Base-by-base conservation (phyloP, 2,329 filamentous ascomycete species). In the Fusarium verrucosum region DNA sequence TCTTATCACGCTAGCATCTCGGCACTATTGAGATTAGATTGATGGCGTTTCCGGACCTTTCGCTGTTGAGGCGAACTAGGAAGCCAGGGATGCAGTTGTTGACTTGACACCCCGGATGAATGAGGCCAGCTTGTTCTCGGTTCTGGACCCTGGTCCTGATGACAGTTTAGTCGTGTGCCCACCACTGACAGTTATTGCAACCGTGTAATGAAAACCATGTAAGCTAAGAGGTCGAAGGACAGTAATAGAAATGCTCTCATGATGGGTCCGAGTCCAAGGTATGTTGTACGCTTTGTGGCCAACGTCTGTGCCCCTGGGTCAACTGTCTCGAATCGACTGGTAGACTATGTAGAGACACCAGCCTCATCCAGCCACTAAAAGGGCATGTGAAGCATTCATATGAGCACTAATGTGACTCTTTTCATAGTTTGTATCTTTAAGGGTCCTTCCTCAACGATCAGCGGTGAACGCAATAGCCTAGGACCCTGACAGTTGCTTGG, bases 141-240 rank as follows among this genome's bases (percentile, higher is more conserved):
- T 30, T 50, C 47, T 35, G 38, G 32, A 38, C 42, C 64, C 41
- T 44, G 33, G 53, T 35, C 64, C 41, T 44, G 33, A 58, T 35
- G 25, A 23, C 22, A 19, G 22, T 38, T 22, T 26, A 17, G 54
- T 58, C 55, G 49, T 44, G 41, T 51, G 50, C 37, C 50, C 28
- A 16, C 41, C 42, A 63, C 37, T 62, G 14, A 58, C 43, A 50
- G n/a, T 10, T 32, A 45, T 41, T 58, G 46, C 32, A 40, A 42
- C 49, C 49, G 26, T n/a, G n/a, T 23, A 47, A 50, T 50, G 35
- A 19, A 41, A 64, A 55, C 40, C 53, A 44, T 66, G 58, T 66
- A 66, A 66, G 62, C 53, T 35, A 64, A 66, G 22, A 65, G 62
- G 62, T 35, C 44, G 19, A 45, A 35, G 37, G 45, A 30, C 42